phyloP scores from a whole-genome alignment of 768 basidiomycete genomes.

The Rhodosporidiobolus odoratus region DNA sequence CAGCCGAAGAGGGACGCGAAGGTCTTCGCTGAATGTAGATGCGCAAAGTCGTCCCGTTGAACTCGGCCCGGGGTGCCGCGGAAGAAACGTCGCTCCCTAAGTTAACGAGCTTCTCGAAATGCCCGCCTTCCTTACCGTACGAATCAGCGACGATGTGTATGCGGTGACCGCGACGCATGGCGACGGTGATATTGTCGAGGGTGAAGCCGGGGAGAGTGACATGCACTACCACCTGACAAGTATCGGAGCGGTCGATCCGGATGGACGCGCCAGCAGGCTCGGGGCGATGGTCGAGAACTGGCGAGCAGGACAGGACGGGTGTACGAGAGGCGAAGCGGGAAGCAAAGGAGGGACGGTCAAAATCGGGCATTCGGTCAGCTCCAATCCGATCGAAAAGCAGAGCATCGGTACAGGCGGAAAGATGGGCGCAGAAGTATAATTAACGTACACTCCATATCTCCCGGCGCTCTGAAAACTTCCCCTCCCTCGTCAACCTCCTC shows the following conservation, averaged over 20 bases:
- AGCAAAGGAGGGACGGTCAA: too few relatives aligned
- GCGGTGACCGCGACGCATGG: conserved; percentile 31
- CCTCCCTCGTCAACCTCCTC: conserved; percentile 23
- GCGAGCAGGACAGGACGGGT: not conserved
- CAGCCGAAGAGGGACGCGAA: not conserved
- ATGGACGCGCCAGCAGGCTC: conserved; percentile 25
- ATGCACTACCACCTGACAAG: conserved; percentile 19
- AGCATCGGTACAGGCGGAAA: too few relatives aligned
- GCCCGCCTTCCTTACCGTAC: conserved; percentile 36
- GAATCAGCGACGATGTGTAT: conserved; percentile 40
- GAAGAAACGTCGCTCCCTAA: conserved; percentile 24
- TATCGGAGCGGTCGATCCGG: conserved; percentile 24
- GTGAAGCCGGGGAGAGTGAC: conserved; percentile 35
- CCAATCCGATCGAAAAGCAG: too few relatives aligned
- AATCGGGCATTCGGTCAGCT: too few relatives aligned
- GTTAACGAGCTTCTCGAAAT: conserved; percentile 35
- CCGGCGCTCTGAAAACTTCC: conserved; percentile 21
- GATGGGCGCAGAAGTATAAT: too few relatives aligned
- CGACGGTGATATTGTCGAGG: conserved; percentile 40
- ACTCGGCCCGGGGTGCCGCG: conserved; percentile 28
- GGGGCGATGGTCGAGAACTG: conserved; percentile 36
- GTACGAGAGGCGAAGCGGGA: not conserved
- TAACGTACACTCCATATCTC: conserved; percentile 15
- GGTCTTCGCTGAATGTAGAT: conserved; percentile 33
- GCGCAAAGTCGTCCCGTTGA: conserved; percentile 26